Conservation (phyloP, 2,329 filamentous ascomycete genomes). For the Fusarium globosum region DNA sequence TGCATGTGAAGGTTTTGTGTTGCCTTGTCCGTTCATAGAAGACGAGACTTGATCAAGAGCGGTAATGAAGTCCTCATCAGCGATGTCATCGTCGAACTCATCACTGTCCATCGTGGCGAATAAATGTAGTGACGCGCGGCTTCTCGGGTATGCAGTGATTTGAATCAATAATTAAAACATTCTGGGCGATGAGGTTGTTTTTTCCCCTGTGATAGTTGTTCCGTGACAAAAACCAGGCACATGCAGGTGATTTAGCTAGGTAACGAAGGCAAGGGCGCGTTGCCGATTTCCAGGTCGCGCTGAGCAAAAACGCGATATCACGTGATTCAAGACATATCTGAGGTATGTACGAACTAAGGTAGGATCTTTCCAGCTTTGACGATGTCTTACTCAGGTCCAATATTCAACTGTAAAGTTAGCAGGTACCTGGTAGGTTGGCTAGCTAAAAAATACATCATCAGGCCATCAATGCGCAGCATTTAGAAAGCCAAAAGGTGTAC, state of each 20-base stretch:
- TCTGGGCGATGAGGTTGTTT: not conserved
- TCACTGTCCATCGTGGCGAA: slow-evolving; percentile 62
- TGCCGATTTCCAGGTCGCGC: not conserved
- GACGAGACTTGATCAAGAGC: slow-evolving; percentile 65
- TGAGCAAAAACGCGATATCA: slow-evolving; percentile 44
- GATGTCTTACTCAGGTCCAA: not conserved
- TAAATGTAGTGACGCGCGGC: not conserved
- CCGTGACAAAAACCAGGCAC: not conserved
- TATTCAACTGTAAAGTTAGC: not conserved
- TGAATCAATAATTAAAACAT: slow-evolving; percentile 16
- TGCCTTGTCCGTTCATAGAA: slow-evolving; percentile 38
- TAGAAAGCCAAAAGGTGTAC: not conserved
- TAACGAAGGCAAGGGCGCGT: slow-evolving; percentile 20
- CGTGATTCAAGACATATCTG: not conserved
- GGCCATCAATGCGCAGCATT: not conserved
- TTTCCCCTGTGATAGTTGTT: not conserved
- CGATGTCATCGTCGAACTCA: slow-evolving; percentile 72
- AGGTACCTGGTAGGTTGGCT: not conserved
- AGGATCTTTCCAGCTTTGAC: not conserved
- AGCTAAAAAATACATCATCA: not conserved
- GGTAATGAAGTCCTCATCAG: slow-evolving; percentile 73
- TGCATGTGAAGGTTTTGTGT: slow-evolving; percentile 6
- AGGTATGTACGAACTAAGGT: not conserved
- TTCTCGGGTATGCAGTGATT: not conserved
- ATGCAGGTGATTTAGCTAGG: not conserved